Evolutionary conservation across 2,329 filamentous ascomycete species (phyloP).

Genomic region (Aspergillus ruber): DNA sequence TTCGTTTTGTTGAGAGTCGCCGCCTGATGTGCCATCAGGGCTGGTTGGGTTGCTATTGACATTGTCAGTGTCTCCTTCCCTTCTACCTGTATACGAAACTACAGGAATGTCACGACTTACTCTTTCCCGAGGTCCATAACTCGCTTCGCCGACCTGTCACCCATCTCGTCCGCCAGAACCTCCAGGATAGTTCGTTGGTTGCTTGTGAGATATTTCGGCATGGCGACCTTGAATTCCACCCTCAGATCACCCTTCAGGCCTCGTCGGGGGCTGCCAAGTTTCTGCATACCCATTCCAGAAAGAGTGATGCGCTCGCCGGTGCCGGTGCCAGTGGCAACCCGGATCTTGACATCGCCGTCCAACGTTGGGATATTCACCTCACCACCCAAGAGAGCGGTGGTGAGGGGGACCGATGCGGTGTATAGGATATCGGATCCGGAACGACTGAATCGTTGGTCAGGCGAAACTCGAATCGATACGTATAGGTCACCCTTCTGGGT

Average conservation of each 20-base stretch:
- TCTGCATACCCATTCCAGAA: constrained; percentile 88
- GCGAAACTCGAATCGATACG: constrained; percentile 80
- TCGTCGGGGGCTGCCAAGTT: constrained; percentile 58
- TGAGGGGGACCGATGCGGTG: constrained; percentile 83
- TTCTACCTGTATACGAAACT: not conserved
- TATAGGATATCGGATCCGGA: constrained; percentile 86
- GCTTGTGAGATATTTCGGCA: constrained; percentile 87
- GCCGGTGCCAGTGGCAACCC: constrained; percentile 82
- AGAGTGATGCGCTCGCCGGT: constrained; percentile 90
- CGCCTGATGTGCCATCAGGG: constrained; percentile 17
- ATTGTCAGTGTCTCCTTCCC: not conserved
- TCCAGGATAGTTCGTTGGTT: constrained; percentile 92
- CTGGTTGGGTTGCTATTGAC: not conserved
- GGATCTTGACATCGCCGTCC: constrained; percentile 83
- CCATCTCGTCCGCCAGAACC: constrained; percentile 94
- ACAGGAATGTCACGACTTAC: constrained; percentile 31
- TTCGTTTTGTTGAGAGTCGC: constrained; percentile 64
- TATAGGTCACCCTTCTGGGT: constrained; percentile 82
- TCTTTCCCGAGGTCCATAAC: constrained; percentile 73
- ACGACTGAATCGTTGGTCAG: constrained; percentile 83
- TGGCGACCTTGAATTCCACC: constrained; percentile 89
- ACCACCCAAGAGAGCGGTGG: constrained; percentile 85
- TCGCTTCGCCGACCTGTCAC: constrained; percentile 81
- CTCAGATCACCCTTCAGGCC: constrained; percentile 66
- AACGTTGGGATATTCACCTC: constrained; percentile 85